Evolutionary conservation across 768 basidiomycete species (phyloP), one percentile per base, ranked within the genome.

Genomic region (Mycena indigotica): DNA sequence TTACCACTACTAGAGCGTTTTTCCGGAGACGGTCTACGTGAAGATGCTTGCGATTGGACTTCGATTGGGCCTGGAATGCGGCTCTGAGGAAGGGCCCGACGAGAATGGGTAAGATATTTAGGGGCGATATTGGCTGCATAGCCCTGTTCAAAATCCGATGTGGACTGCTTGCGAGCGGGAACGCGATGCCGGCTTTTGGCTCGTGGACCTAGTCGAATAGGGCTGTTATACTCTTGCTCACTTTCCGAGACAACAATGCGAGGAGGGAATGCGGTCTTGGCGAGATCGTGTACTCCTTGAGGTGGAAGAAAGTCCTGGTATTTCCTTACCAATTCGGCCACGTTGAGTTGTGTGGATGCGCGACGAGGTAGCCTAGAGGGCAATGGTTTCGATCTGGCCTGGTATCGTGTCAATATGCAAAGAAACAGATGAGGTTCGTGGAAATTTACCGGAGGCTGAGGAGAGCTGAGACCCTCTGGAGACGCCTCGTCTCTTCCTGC

Each of bases 101-200:
- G 79, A 28, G 77, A 68, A 61, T 80, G 81, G 10, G 83, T 84
- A 23, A 88, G 75, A 63, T 91, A 87, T 62, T 83, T 80, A 2
- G 93, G 88, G 1, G 92, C 93, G 56, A 94, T 86, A 67, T 95
- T 95, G n/a, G 88, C 91, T 3, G 94, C 93, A 72, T 95, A 96
- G 46, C 94, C 86, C 55, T 89, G 85, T 73, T 96, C 95, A 53
- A 93, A 93, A 68, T 96, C 95, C 5, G 94, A 95, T 10, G 79
- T 78, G 8, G 88, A 87, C 35, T 84, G 73, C 61, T 84, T 85
- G 67, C 77, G 81, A 15, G 73, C 65, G 40, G 80, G 72, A 45
- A 78, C 63, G 35, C 78, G 81, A 65, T 84, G 83, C 56, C 82
- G 78, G 29, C 76, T 77, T 62, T 79, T 83, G 60, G 67, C 78